A percentile compares a stretch with the other conserved stretches of the same genome.
These are phyloP conservation scores for Verticillium nubilum DNA, from an alignment of 2,329 filamentous ascomycete species.

Conservation along the genomic window DNA sequence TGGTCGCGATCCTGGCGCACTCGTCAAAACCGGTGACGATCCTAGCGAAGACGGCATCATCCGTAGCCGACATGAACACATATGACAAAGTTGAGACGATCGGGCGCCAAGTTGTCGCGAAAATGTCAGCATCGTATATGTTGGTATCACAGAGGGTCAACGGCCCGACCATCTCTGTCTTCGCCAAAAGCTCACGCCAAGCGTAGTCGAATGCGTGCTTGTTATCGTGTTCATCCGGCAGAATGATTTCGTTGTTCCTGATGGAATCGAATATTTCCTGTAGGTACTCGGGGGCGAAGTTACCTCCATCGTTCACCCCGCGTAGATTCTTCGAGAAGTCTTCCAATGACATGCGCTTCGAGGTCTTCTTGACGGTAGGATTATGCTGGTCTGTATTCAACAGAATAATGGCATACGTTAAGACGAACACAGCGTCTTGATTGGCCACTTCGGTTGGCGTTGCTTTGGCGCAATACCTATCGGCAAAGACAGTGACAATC, in stretches of 20 bases:
- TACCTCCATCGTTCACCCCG: conserved; percentile 77
- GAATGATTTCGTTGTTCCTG: conserved; percentile 86
- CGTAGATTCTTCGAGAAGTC: conserved; percentile 88
- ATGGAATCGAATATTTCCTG: conserved; percentile 88
- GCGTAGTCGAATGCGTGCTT: conserved; percentile 95
- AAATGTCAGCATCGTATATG: conserved; percentile 96
- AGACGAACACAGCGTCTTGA: conserved; percentile 81
- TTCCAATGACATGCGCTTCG: conserved; percentile 76
- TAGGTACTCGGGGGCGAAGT: conserved; percentile 81
- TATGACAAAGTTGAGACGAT: conserved; percentile 94
- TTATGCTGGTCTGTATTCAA: conserved; percentile 97
- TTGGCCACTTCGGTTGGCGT: conserved; percentile 72
- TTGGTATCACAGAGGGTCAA: conserved; percentile 83
- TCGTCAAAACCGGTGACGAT: conserved; percentile 95
- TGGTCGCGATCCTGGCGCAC: conserved; percentile 86
- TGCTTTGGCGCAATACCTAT: conserved; percentile 71
- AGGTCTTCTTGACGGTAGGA: conserved; percentile 67
- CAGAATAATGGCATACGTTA: conserved; percentile 96
- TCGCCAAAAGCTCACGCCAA: conserved; percentile 89
- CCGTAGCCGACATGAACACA: conserved; percentile 97
- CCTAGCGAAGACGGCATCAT: conserved; percentile 89
- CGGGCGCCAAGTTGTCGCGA: conserved; percentile 90
- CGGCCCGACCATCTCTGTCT: conserved; percentile 70
- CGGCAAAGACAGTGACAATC: conserved; percentile 81
- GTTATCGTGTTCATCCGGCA: conserved; percentile 96